These are phyloP conservation scores for Sphagnum magellanicum DNA, from an alignment of 228 moss, liverwort and hornwort species.

Conservation along the genomic window DNA sequence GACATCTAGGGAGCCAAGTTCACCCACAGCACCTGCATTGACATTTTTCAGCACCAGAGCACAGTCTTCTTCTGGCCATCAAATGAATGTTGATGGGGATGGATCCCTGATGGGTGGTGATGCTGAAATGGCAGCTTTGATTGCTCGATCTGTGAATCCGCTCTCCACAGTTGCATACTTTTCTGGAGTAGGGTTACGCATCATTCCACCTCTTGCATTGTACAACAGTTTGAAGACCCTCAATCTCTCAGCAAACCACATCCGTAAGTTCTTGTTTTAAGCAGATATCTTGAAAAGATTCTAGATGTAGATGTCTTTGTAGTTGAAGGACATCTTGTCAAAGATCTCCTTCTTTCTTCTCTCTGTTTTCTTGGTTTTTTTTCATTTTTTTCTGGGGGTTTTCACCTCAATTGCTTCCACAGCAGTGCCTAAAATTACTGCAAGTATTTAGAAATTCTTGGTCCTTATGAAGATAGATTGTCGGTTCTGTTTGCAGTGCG, in stretches of 20 bases:
- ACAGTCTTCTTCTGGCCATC: too few relatives aligned
- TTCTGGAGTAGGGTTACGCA: constrained; percentile 67
- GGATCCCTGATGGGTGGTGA: constrained; percentile 33
- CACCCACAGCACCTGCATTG: constrained; percentile 61
- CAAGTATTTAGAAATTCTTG: too few relatives aligned
- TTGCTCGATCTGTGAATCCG: constrained; percentile 64
- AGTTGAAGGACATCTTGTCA: not conserved
- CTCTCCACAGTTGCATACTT: constrained; percentile 84
- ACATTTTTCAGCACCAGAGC: constrained; percentile 48
- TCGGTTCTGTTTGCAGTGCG: constrained; percentile 47
- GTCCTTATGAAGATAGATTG: not conserved
- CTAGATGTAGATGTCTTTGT: not conserved
- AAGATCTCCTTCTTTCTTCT: not conserved
- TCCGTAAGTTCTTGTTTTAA: constrained; percentile 25
- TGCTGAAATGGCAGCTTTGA: constrained; percentile 61
- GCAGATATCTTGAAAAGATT: not conserved
- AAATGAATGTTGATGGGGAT: constrained; percentile 1
- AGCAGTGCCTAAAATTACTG: too few relatives aligned
- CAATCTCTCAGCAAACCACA: constrained; percentile 71
- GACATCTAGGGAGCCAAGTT: constrained; percentile 34
- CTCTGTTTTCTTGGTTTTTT: too few relatives aligned
- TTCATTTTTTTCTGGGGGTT: constrained; percentile 1
- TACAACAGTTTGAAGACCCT: constrained; percentile 67
- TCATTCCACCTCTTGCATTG: constrained; percentile 58
- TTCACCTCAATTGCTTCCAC: not conserved